Evolutionary conservation across 495 filamentous ascomycete species (phyloP), one percentile per base, ranked within the genome.

Genomic region (Podospora comata): DNA sequence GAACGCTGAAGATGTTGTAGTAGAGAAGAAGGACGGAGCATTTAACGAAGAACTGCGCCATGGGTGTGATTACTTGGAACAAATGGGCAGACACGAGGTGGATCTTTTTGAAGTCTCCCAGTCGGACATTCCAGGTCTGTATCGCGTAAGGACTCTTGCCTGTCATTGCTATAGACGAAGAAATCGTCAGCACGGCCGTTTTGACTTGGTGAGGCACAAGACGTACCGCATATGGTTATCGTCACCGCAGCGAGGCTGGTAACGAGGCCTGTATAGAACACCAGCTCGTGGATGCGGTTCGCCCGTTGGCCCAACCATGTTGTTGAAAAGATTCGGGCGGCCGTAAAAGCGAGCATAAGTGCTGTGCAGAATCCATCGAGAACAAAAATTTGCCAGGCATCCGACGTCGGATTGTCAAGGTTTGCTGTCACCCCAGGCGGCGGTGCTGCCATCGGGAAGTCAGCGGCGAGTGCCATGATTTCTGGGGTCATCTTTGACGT

Each of bases 401-500:
- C 23, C 6, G 55, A 58, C 4, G 55, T 6, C 4, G 55, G 55
- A 26, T 58, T 26, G 18, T 20, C 23, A n/a, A 58, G 23, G 55
- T 58, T 58, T 2, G 55, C n/a, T 20, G 55, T 58, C 23, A 19
- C 55, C 13, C 55, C 55, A 11, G n/a, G n/a, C 11, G 55, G 55
- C 2, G 55, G 55, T 19, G 2, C 5, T 13, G n/a, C n/a, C n/a
- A 58, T 58, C 18, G 55, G 55, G 23, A 58, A 58, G n/a, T 58
- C 55, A 5, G 23, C 9, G 9, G 3, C 6, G 5, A 19, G 55
- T 5, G 5, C 55, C n/a, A 58, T 19, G 6, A 26, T 58, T 20
- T 58, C 55, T 23, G 55, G 55, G 6, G n/a, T 26, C 55, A 58
- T 15, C n/a, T 72, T 20, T 48, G 39, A 48, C 13, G 39, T 48